Evolutionary conservation across 78 protist species (phyloP), one percentile per base, ranked within the genome.

Genomic region (Diacronema lutheri): DNA sequence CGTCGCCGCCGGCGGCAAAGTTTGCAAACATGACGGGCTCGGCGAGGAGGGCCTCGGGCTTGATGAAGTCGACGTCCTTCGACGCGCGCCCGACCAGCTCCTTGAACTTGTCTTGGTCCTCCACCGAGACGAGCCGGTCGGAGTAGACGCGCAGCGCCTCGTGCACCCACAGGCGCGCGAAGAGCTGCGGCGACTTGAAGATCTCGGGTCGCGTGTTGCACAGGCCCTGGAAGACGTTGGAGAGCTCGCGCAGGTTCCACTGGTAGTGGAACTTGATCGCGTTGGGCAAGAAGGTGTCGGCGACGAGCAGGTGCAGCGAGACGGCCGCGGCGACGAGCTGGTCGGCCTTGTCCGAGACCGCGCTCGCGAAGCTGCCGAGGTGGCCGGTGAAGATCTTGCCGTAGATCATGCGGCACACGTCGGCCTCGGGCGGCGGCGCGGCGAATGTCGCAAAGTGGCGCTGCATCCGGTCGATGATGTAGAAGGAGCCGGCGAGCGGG

Each of bases 221-320:
- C 37, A 96, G 40, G 33, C 95, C 96, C 35, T 85, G 91, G 85
- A 86, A 58, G 41, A 93, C 44, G 65, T 64, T 79, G 5, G 86
- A 73, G 29, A 95, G 37, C 29, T 93, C 96, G 29, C 98, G 92
- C 68, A 96, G 65, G 86, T 96, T 96, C 92, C 93, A 96, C 76
- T 87, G 78, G 88, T 96, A 96, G 88, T 96, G 98, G 93, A 96
- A 96, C 88, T 93, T 93, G 86, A 90, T 55, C 76, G 96, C 94
- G 1, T 95, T 90, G 20, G 94, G 94, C 26, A 88, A 77, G 93
- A 95, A 96, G 1, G 29, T 29, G 21, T 68, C 41, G 31, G 87
- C 33, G 41, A 94, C 93, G 25, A 3, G 12, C n/a, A 20, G n/a
- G 92, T 92, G 95, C 6, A 93, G 56, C 31, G 68, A 83, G 37